These are phyloP conservation scores for Rubroshorea leprosula DNA, from an alignment of 345 rosid species.

Conservation along the genomic window DNA sequence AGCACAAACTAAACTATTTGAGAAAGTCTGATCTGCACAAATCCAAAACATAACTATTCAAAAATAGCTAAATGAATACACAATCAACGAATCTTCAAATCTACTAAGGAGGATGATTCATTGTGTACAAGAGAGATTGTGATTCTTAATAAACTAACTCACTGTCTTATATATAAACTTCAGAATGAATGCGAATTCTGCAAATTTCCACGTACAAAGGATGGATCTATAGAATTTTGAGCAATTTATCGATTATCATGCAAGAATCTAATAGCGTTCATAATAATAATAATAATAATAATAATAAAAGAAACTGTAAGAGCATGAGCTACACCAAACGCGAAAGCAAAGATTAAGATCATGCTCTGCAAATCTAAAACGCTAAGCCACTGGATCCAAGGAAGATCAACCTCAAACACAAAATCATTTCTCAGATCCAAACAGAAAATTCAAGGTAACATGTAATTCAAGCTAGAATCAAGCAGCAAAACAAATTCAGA, in stretches of 20 bases:
- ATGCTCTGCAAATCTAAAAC: not conserved
- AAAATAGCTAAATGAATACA: not conserved
- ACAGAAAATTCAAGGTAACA: not conserved
- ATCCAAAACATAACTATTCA: not conserved
- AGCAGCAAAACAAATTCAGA: not conserved
- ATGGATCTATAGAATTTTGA: not conserved
- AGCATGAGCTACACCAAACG: not conserved
- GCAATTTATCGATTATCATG: not conserved
- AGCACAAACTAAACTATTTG: conserved; percentile 10
- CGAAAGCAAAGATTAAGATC: not conserved
- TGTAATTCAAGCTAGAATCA: not conserved
- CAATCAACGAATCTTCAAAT: not conserved
- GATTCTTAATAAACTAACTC: not conserved
- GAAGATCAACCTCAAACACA: not conserved
- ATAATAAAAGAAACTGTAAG: not conserved
- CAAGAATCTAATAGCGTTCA: not conserved
- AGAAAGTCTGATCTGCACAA: conserved; percentile 11
- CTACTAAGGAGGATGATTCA: not conserved
- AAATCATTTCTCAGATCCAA: not conserved
- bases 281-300: too few species aligned
- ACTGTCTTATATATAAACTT: not conserved
- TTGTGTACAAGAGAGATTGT: not conserved
- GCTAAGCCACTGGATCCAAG: not conserved
- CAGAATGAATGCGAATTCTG: not conserved
- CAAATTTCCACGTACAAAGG: not conserved